A percentile compares a stretch with the other conserved stretches of the same genome.
phyloP scores from a whole-genome alignment of 306 rosid genomes.

The Medicago ruthenica region DNA sequence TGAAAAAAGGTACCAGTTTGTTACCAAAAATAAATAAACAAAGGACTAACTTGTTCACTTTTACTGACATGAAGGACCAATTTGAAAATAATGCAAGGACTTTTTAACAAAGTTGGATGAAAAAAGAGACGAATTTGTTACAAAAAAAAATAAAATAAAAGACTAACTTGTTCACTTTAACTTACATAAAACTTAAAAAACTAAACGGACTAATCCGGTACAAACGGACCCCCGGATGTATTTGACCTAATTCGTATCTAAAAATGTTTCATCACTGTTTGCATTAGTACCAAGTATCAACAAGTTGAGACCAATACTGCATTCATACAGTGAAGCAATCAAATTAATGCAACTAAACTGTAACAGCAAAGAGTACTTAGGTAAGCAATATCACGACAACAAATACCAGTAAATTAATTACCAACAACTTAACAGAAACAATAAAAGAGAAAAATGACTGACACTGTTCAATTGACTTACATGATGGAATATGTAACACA shows the following conservation, averaged over 20 bases:
- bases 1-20: no score
- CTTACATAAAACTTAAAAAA: no score
- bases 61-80: no score
- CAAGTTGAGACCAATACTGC: conserved; percentile 22
- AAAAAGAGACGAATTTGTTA: no score
- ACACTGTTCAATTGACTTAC: conserved; percentile 59
- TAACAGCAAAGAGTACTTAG: not conserved
- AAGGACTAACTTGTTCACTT: no score
- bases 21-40: no score
- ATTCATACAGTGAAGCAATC: conserved; percentile 14
- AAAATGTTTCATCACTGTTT: conserved; percentile 1
- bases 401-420: conserved; percentile 17
- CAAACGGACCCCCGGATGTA: no score
- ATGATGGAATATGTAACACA: conserved; percentile 99
- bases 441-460: conserved; percentile 4
- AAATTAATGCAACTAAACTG: conserved; percentile 24
- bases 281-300: not conserved
- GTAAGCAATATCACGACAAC: not conserved
- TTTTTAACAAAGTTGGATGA: no score
- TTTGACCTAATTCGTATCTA: not conserved
- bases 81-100: no score
- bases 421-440: conserved; percentile 8
- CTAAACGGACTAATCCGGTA: no score
- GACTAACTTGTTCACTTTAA: no score
- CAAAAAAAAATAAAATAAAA: no score